Evolutionary conservation across 257 asterid species (phyloP), one percentile per base, ranked within the genome.

Genomic region (Linderniella brevidens): DNA sequence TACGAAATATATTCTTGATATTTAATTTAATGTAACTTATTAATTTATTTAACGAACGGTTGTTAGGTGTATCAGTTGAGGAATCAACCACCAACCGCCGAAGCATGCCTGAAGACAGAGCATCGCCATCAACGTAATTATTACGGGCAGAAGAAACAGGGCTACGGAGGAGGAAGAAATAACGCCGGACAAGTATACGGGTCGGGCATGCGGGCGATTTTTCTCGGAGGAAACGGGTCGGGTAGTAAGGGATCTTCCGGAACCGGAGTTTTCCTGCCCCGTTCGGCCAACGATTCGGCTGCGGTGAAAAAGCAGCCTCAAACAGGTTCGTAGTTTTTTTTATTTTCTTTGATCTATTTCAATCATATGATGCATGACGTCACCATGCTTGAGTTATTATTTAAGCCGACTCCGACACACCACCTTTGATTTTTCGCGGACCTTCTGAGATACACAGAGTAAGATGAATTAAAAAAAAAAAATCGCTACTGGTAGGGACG

Each of bases 191-290:
- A 42, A 56, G 44, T 43, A 13, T n/a, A 3, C 58, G 92, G 96
- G 57, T 73, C 92, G 74, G 92, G 92, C 56, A 85, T 78, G 92
- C 56, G 69, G 68, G 93, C 92, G 0, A 63, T 85, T 32, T 81
- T 81, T 46, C 82, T 85, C 7, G 81, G 85, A 0, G 80, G 79
- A 49, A 49, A 92, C 56, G 76, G 78, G 4, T 41, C 72, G 0
- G 48, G 48, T 11, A 62, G 48, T 11, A 62, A 9, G 11, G 86
- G 75, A 46, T 57, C 70, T 1, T 13, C 57, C 25, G 96, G 96
- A 5, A 86, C 96, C 0, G 96, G 96, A 32, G 93, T 86, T 25
- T 86, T 86, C 66, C 59, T 81, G 58, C 93, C 96, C 20, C 71
- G 74, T 19, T 58, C 46, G 19, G 35, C 43, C 41, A 53, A 44